Evolutionary conservation across 2,329 filamentous ascomycete species (phyloP), one percentile per base, ranked within the genome.

Genomic region (Aspergillus floridensis): DNA sequence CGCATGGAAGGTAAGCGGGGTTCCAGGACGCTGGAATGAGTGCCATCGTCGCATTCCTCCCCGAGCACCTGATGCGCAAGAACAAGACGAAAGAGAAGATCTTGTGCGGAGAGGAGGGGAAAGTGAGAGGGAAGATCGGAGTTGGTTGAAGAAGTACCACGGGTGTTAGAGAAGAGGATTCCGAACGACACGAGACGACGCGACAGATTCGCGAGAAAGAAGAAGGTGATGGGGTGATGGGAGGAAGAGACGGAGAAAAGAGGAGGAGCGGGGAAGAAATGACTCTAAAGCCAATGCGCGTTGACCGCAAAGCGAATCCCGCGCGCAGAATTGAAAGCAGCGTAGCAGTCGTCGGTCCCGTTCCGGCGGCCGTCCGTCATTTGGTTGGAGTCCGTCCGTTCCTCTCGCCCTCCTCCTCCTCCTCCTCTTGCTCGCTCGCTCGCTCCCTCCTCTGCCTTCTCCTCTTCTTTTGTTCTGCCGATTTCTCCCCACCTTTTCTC

Each of bases 401-500:
- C 51, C 51, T 63, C 14, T 44, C 16, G 16, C 38, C 38, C 38
- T 44, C 63, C 63, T 67, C 68, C 67, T 66, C 60, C 67, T 66
- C 57, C 63, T 62, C 63, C 57, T 65, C 60, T 59, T 67, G 65
- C 61, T 62, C 62, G 64, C 63, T 68, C 66, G 11, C 69, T 75
- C 71, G 16, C 38, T 58, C 62, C 62, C 62, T 66, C 66, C 38
- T 63, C 70, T 35, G 11, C 32, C 14, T 16, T 69, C 70, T 71
- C 68, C 66, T 68, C 67, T 66, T 66, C 66, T 63, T 70, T 63
- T 69, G 66, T 70, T 67, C 66, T 65, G 68, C 67, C 65, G 65
- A 68, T 70, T 67, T 63, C 67, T 71, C 62, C 68, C 66, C 66
- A 60, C 65, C 69, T 74, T 68, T 66, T 65, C 67, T 65, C 63